Evolutionary conservation across 345 rosid species (phyloP).

Genomic region (Sonneratia alba): DNA sequence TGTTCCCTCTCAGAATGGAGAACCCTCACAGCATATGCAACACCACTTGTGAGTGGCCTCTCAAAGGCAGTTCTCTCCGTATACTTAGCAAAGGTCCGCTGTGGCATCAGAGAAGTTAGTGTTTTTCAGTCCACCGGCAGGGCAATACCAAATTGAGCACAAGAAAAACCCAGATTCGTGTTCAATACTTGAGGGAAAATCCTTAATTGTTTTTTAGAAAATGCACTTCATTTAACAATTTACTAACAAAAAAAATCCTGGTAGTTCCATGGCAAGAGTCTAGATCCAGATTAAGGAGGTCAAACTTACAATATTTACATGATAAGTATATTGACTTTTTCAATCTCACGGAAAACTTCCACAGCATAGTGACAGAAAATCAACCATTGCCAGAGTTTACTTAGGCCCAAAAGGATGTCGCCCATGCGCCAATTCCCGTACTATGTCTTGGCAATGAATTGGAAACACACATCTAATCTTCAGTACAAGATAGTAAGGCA

Average conservation of each 20-base stretch:
- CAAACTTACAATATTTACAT: neutral
- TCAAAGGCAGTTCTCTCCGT: slow-evolving; percentile 94
- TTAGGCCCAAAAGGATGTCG: neutral
- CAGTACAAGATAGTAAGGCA: neutral
- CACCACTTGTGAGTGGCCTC: slow-evolving; percentile 97
- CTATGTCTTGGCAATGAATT: neutral
- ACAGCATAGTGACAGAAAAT: neutral
- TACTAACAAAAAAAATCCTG: neutral
- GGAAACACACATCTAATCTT: neutral
- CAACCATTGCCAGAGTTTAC: neutral
- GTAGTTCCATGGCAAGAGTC: neutral
- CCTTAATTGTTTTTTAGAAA: neutral
- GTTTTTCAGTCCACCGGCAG: neutral
- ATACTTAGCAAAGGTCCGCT: slow-evolving; percentile 86
- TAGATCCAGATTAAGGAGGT: neutral
- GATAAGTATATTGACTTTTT: neutral
- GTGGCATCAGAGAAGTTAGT: slow-evolving; percentile 5
- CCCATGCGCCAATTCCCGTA: neutral
- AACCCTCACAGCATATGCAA: slow-evolving; percentile 91
- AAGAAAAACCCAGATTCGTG: neutral
- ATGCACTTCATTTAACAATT: neutral
- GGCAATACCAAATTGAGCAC: neutral
- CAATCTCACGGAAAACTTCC: neutral
- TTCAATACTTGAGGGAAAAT: neutral
- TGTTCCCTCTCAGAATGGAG: slow-evolving; percentile 83